Evolutionary conservation across 2,329 filamentous ascomycete genomes (phyloP).

Genomic region (Aspergillus ochraceus): DNA sequence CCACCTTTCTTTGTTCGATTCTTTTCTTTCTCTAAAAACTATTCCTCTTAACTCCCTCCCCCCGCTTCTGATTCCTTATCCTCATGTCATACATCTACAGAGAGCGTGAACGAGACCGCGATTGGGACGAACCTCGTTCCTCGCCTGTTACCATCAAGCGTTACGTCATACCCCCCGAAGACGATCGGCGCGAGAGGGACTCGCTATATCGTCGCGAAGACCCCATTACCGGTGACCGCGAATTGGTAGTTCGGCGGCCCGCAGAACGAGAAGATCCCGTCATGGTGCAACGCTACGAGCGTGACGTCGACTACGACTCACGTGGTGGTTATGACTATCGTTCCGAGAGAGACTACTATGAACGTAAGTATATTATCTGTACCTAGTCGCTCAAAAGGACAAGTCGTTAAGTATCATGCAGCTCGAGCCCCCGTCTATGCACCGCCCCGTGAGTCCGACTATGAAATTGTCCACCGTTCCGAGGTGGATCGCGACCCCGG

Average conservation of each 20-base stretch:
- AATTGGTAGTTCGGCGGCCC: constrained; percentile 47
- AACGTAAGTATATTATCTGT: constrained; percentile 46
- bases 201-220: constrained; percentile 33
- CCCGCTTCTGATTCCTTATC: constrained; percentile 4
- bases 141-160: constrained; percentile 54
- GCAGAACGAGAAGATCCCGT: constrained; percentile 46
- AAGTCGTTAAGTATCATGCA: constrained; percentile 58
- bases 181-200: constrained; percentile 36
- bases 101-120: constrained; percentile 41
- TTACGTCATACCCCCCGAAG: constrained; percentile 52
- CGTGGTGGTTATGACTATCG: constrained; percentile 43
- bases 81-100: constrained; percentile 36
- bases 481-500: constrained; percentile 59
- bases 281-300: constrained; percentile 50
- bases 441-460: constrained; percentile 54
- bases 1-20: background rate
- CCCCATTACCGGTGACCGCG: constrained; percentile 35
- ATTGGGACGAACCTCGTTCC: constrained; percentile 45
- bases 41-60: background rate
- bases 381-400: constrained; percentile 54
- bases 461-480: constrained; percentile 60
- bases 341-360: constrained; percentile 47
- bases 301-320: constrained; percentile 44
- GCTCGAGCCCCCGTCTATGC: constrained; percentile 52
- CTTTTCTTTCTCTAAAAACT: background rate